Conservation (phyloP, 1,284 basidiomycete species). For the Polyporus tsugae region DNA sequence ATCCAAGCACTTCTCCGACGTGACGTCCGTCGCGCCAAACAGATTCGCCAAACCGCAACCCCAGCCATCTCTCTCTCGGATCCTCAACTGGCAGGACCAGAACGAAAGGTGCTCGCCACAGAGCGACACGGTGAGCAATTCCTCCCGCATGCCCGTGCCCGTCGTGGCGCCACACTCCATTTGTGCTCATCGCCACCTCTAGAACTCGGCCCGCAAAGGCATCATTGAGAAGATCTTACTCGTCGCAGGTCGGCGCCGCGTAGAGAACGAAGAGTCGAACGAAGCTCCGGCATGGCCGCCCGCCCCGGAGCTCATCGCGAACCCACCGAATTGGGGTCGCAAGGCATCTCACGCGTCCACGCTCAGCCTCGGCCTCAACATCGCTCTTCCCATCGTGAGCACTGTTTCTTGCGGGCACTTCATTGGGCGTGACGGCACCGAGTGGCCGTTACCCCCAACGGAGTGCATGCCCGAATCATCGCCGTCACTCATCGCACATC, state of each 20-base stretch:
- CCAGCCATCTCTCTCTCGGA: background rate
- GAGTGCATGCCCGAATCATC: conserved; percentile 22
- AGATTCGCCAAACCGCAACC: background rate
- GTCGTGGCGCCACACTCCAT: background rate
- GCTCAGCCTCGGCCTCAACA: background rate
- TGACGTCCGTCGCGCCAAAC: background rate
- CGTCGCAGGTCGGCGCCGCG: background rate
- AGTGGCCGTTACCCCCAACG: conserved; percentile 24
- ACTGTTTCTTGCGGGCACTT: conserved; percentile 11
- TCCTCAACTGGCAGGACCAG: conserved; percentile 4
- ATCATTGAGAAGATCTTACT: background rate
- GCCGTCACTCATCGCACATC: background rate
- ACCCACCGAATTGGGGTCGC: conserved; percentile 17
- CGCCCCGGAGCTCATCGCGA: conserved; percentile 9
- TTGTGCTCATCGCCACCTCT: background rate
- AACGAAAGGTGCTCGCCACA: background rate
- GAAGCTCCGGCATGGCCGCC: conserved; percentile 25
- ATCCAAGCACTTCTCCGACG: background rate
- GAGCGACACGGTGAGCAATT: background rate
- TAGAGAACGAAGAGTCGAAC: conserved; percentile 1
- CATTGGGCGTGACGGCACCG: conserved; percentile 23
- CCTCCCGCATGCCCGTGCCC: background rate
- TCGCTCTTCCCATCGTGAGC: background rate
- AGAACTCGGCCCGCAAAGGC: background rate
- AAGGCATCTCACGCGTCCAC: background rate